Evolutionary conservation across 495 filamentous ascomycete species (phyloP), one percentile per base, ranked within the genome.

Genomic region (Aspergillus mulundensis): DNA sequence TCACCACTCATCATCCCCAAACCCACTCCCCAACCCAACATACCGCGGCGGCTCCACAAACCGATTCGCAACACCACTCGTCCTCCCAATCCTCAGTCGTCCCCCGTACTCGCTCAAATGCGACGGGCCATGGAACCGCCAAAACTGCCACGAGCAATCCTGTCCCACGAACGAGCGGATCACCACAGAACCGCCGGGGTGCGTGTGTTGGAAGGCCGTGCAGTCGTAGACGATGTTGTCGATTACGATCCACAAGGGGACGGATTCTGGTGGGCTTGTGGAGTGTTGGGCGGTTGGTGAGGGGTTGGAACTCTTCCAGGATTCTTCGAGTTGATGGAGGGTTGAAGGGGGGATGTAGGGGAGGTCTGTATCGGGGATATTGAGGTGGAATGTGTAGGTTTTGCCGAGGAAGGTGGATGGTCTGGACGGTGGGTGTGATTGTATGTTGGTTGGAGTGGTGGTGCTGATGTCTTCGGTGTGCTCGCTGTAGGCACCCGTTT

Each of bases 101-200:
- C 7, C 18, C 18, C 42, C 42, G 18, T 5, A 44, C 42, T 44
- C 20, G 19, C 12, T 14, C 19, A 44, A 1, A 44, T 44, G 42
- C 11, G 23, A 6, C 42, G 8, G 23, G 1, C 7, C 19, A 16
- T 44, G 42, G 20, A 44, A 44, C 42, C 42, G 42, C 42, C 42
- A 44, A 15, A 44, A 44, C 42, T 44, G 42, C 42, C 42, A 44
- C 42, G 42, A 44, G 42, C 42, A 44, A 19, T 44, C 42, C 20
- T 44, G 42, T 19, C 42, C 42, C 2, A 44, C 42, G 42, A 44
- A 44, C 19, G 19, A 23, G 19, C 19, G 19, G 11, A 44, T 23
- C 19, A 23, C 42, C 5, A 44, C 42, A 16, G 19, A 12, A 1
- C 42, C 42, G 42, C 42, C 42, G 3, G 42, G 42, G 20, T 44